phyloP scores from a whole-genome alignment of 495 filamentous ascomycete species.

The Tuber aestivum region DNA sequence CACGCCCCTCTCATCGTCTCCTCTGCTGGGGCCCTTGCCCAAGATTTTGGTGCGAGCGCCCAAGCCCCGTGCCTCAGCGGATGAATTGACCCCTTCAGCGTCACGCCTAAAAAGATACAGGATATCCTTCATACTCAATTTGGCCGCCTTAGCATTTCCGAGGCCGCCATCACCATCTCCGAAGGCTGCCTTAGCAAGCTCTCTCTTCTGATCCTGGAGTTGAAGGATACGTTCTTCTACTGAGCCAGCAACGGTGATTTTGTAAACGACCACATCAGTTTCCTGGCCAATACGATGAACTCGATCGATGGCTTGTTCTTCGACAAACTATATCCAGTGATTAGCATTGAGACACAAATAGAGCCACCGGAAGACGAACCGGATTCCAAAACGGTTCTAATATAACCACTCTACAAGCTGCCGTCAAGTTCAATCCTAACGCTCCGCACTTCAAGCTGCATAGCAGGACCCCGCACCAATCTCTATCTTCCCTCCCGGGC shows the following conservation, averaged over 20 bases:
- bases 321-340: conserved; percentile 61
- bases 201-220: conserved; percentile 85
- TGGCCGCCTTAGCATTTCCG: conserved; percentile 61
- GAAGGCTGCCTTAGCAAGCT: conserved; percentile 76
- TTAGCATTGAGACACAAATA: conserved; percentile 16
- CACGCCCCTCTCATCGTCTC: conserved; percentile 18
- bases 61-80: conserved; percentile 8
- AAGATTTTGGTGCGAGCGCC: conserved; percentile 37
- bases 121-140: conserved; percentile 90
- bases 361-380: conserved; percentile 48
- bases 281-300: conserved; percentile 96
- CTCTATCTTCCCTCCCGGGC: conserved; percentile 45
- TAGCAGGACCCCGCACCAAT: conserved; percentile 64
- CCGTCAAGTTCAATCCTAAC: conserved; percentile 87
- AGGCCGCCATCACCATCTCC: conserved; percentile 56
- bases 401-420: conserved; percentile 87
- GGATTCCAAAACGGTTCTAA: conserved; percentile 98
- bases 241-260: conserved; percentile 72
- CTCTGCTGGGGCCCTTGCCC: conserved; percentile 15
- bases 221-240: conserved; percentile 91
- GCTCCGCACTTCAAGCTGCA: conserved; percentile 92
- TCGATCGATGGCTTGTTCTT: conserved; percentile 97
- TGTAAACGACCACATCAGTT: conserved; percentile 87
- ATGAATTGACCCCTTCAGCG: conserved; percentile 48
- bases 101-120: conserved; percentile 79